phyloP scores from a whole-genome alignment of 805 yeast species.

The Schwanniomyces occidentalis region DNA sequence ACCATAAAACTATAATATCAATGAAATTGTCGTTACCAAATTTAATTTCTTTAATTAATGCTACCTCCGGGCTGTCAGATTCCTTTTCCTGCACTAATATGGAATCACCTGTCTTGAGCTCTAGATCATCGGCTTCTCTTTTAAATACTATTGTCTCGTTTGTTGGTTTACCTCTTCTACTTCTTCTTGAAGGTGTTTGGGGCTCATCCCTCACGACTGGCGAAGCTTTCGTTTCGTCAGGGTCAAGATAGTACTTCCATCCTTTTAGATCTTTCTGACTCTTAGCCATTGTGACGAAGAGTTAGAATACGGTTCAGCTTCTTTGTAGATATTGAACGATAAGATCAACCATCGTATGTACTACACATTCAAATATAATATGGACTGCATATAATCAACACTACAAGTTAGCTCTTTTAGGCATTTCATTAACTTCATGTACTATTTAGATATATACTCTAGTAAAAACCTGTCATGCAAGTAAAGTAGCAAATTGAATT shows the following conservation, averaged over 20 bases:
- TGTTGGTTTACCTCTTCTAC: conserved; percentile 18
- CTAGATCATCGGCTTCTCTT: conserved; percentile 48
- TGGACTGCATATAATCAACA: conserved; percentile 2
- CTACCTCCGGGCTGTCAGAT: conserved; percentile 36
- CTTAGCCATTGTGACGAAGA: conserved; percentile 15
- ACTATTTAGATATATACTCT: conserved; percentile 2
- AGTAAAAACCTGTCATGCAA: background rate
- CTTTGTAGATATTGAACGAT: no score
- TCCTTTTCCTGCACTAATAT: conserved; percentile 41
- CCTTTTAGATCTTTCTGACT: conserved; percentile 26
- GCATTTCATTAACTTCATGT: conserved; percentile 4
- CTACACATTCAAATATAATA: no score
- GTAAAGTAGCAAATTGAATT: background rate
- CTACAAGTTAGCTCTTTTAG: no score
- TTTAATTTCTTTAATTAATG: conserved; percentile 50
- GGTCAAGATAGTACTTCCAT: conserved; percentile 30
- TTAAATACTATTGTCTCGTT: conserved; percentile 26
- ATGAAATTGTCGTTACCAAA: conserved; percentile 51
- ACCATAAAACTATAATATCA: conserved; percentile 50
- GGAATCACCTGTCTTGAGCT: conserved; percentile 54
- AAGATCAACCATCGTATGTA: no score
- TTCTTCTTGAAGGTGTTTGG: conserved; percentile 14
- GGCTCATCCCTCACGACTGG: conserved; percentile 1
- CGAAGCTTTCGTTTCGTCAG: conserved; percentile 1
- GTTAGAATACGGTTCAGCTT: no score